Evolutionary conservation across 305 asterid species (phyloP), one percentile per base, ranked within the genome.

Genomic region (Plantago lanceolata): DNA sequence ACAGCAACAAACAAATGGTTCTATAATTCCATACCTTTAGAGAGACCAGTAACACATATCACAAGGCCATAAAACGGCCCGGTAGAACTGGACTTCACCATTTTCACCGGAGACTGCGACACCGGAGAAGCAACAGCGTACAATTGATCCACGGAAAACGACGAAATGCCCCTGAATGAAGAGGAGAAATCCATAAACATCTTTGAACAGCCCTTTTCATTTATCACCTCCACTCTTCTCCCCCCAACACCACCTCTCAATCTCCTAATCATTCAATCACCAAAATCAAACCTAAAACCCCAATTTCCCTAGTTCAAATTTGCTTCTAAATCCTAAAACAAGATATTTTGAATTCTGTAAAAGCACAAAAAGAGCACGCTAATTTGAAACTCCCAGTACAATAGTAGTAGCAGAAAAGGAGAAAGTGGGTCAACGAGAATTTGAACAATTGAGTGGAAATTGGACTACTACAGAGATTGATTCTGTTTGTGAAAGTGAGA

Each of bases 1-100:
- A 52, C 5, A 33, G 44, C 18, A 50, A 58, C 16, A n/a, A n/a
- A n/a, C n/a, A n/a, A n/a, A n/a, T n/a, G n/a, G n/a, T n/a, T n/a
- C n/a, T n/a, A 2, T 31, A n/a, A 44, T 18, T 16, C 0, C 1
- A 9, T 64, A 92, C 97, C 98, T 85, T 84, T 89, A 33, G 97
- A 85, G 14, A 92, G 86, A n/a, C 98, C 97, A 8, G 98, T 92
- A 19, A 92, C 97, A 57, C 98, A 92, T 44, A 92, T 81, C 67
- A 89, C 84, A 70, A 92, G 94, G 35, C 96, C 97, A 18, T 85
- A 81, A 65, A 92, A 85, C 1, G 97, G 96, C 13, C 85, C 78
- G 5, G n/a, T 26, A 13, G 55, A 18, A 53, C 53, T 59, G 57
- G 85, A 57, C 59, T 71, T 75, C 59, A 70, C 61, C 44, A 65